Base-by-base conservation (phyloP, 169 alveolate species). In the Cryptosporidium andersoni region DNA sequence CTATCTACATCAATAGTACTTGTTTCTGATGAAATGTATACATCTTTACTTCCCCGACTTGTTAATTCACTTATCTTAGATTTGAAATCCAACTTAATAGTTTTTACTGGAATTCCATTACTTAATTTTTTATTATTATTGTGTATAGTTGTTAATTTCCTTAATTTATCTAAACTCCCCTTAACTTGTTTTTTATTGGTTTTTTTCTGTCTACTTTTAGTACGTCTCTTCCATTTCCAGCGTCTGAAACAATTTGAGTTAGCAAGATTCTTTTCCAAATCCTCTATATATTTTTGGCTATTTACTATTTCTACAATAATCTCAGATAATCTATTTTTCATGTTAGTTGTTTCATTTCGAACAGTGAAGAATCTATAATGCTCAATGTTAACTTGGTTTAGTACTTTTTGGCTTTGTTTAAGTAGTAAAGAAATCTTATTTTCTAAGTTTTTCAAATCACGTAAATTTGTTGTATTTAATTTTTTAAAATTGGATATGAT, bases 191-290 rank as follows among this genome's bases (percentile, higher is more conserved):
- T 58, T 37, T 62, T 74, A 74, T 58, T 53, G 7, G 40, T 74
- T 51, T 58, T 67, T 53, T 48, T 67, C 14, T 67, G 55, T 45
- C 85, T 64, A 16, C 37, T 74, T 55, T 74, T 74, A 45, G 60
- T 48, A 34, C 85, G 55, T 58, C 66, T 74, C 43, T 55, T 74
- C 85, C 85, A 74, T 34, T 25, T 74, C 68, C 67, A 58, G 5
- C 68, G 85, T 74, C 85, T 74, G 51, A 25, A 74, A 60, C 85
- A 74, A 58, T 74, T 74, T 12, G 85, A 58, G 47, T 55, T 58
- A 37, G 85, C 85, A 9, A 74, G 55, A 1, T 56, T 47, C 37
- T 55, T 68, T 37, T 74, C 85, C 60, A 43, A 58, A 58, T 47
- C 60, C 51, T 74, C 85, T 1, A 74, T 34, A 16, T 74, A 62